Evolutionary conservation across 1,284 basidiomycete species (phyloP).

Genomic region (Heterobasidion parviporum): DNA sequence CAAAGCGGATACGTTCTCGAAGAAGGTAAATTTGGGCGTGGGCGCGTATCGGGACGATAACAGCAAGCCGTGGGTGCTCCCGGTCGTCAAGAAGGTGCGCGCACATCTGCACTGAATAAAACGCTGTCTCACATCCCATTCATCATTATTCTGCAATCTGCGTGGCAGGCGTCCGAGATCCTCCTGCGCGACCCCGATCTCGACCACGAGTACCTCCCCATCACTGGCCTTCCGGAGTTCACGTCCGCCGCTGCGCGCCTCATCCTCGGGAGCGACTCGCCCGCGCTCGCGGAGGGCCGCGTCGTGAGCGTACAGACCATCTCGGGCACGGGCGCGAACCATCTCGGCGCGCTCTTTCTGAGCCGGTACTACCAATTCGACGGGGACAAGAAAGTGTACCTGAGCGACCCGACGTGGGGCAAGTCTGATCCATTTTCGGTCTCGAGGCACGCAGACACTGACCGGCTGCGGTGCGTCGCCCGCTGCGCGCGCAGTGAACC

Average conservation of each 20-base stretch:
- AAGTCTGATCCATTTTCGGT: constrained; percentile 17
- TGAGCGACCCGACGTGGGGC: constrained; percentile 95
- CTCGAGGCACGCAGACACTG: no score
- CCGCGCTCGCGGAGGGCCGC: constrained; percentile 65
- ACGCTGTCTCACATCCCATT: not conserved
- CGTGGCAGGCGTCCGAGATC: constrained; percentile 59
- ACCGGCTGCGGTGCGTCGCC: not conserved
- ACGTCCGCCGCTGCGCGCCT: constrained; percentile 74
- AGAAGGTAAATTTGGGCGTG: constrained; percentile 91
- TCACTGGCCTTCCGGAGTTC: constrained; percentile 82
- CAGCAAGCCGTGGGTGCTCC: constrained; percentile 86
- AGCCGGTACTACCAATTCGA: constrained; percentile 77
- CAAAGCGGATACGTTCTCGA: constrained; percentile 72
- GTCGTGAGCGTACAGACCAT: constrained; percentile 83
- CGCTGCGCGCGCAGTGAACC: constrained; percentile 57
- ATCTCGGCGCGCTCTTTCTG: constrained; percentile 86
- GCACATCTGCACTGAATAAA: no score
- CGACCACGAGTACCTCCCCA: constrained; percentile 93
- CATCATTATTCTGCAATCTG: not conserved
- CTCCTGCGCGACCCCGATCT: constrained; percentile 65
- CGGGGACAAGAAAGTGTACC: constrained; percentile 60
- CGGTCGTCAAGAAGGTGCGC: constrained; percentile 80
- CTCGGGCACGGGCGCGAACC: constrained; percentile 94
- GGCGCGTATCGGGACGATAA: constrained; percentile 86
- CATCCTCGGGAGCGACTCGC: constrained; percentile 71